Base-by-base conservation (phyloP, 2,329 filamentous ascomycete genomes). In the Phaeosphaeria sp. region DNA sequence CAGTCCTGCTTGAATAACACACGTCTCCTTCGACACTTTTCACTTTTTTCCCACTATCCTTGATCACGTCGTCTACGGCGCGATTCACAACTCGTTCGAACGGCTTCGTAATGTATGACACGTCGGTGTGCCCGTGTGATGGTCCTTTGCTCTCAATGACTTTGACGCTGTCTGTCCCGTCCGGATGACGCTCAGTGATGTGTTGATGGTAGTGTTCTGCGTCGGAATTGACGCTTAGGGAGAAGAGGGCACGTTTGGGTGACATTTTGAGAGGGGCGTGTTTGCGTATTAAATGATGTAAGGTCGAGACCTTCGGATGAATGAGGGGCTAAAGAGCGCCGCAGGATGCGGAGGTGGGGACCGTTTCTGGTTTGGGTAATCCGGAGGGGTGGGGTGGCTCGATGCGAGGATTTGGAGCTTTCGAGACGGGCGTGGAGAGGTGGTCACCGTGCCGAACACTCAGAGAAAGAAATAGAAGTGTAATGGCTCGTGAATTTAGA, bases 221-320 rank as follows among this genome's bases (percentile, higher is more conserved):
- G 64, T 79, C 71, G 20, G 76, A 78, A 55, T 77, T 71, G 58
- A 80, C 65, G 52, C 77, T 78, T 13, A 79, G 73, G 0, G 73
- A 74, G 61, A 79, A 72, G 53, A 79, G 54, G 3, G 72, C 68
- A 57, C 73, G 71, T 51, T 74, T 75, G 27, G 67, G 57, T 48
- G 60, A 53, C 67, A 68, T 71, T 57, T 43, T 62, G 9, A 22
- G 43, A 42, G 43, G 22, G 44, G 43, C 44, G 50, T 48, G 33
- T 36, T 58, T 51, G 46, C 21, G 36, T 56, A 55, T 67, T 65
- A 67, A 59, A 69, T 67, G 60, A 63, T 64, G 67, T 61, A 54
- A 62, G 54, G 46, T 52, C 49, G 46, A 33, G 22, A 22, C 21
- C 46, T 30, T 56, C 59, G 65, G 62, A 53, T 61, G 65, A 61